A percentile compares a stretch with the other conserved stretches of the same genome.
Conservation (phyloP, 2,329 filamentous ascomycete species). For the Fusarium euwallaceae region DNA sequence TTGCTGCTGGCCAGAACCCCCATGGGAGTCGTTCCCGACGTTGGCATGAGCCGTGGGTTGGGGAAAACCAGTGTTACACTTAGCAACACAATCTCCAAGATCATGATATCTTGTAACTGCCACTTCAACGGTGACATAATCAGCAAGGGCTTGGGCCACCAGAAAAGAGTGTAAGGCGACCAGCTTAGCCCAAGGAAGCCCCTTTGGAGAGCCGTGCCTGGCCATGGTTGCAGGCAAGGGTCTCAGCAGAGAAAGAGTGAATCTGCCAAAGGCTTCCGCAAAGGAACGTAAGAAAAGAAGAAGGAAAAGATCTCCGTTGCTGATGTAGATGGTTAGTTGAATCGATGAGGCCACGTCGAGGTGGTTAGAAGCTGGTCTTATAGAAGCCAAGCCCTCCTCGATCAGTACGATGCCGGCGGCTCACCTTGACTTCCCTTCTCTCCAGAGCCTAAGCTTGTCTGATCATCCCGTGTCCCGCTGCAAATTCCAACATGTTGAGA, state of each 20-base stretch:
- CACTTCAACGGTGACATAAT: conserved; percentile 15
- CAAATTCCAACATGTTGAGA: background rate
- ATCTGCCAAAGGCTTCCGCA: background rate
- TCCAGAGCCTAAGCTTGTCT: background rate
- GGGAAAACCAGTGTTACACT: background rate
- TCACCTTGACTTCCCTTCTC: background rate
- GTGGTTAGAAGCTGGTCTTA: background rate
- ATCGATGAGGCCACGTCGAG: background rate
- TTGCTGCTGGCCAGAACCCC: background rate
- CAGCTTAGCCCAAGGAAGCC: conserved; percentile 24
- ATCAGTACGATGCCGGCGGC: background rate
- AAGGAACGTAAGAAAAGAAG: background rate
- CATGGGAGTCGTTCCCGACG: background rate
- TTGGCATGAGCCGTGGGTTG: background rate
- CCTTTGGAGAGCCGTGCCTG: conserved; percentile 8
- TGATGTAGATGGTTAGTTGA: background rate
- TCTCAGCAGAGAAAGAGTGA: conserved; percentile 2
- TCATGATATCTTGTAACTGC: conserved; percentile 23
- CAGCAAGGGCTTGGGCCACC: conserved; percentile 21
- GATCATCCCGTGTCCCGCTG: background rate
- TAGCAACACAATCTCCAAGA: conserved; percentile 20
- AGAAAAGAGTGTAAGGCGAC: conserved; percentile 30
- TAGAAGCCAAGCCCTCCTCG: background rate
- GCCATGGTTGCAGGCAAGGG: conserved; percentile 2
- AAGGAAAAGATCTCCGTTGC: background rate